These are phyloP conservation scores for Silene latifolia DNA, from an alignment of 148 eudicot species.

Conservation along the genomic window DNA sequence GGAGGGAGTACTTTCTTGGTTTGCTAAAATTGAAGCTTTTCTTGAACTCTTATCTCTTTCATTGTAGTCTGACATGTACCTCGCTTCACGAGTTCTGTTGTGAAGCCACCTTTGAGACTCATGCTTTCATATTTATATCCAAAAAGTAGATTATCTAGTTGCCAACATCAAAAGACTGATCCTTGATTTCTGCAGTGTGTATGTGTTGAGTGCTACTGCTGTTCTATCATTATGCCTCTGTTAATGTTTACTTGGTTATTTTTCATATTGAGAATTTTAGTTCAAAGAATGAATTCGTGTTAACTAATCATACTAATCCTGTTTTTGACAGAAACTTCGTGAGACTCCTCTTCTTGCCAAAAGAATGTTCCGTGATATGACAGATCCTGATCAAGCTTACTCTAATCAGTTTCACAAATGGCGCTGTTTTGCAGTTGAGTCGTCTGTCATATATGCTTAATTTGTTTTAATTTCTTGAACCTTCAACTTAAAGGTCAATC, in stretches of 20 bases:
- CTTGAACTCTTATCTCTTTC: background rate
- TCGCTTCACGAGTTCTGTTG: background rate
- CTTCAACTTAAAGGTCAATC: no score
- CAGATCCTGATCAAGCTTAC: slow-evolving; percentile 46
- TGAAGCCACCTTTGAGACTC: background rate
- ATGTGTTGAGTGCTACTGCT: background rate
- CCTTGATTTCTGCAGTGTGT: background rate
- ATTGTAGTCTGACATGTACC: background rate
- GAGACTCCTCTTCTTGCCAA: slow-evolving; percentile 36
- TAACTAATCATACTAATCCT: background rate
- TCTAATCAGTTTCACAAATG: slow-evolving; percentile 26
- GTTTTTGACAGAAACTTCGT: slow-evolving; percentile 36
- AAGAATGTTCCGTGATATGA: slow-evolving; percentile 36
- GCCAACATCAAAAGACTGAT: background rate
- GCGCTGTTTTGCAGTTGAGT: slow-evolving; percentile 54
- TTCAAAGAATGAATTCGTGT: background rate
- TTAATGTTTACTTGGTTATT: background rate
- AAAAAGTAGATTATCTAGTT: background rate
- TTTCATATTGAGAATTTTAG: background rate
- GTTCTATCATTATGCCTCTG: background rate
- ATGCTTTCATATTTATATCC: no score
- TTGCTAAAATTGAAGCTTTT: background rate
- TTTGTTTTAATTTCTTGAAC: no score
- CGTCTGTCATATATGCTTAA: slow-evolving; percentile 5
- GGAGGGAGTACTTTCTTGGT: background rate